Evolutionary conservation across 2,329 filamentous ascomycete genomes (phyloP).

Genomic region (Magnaporthiopsis rhizophila): DNA sequence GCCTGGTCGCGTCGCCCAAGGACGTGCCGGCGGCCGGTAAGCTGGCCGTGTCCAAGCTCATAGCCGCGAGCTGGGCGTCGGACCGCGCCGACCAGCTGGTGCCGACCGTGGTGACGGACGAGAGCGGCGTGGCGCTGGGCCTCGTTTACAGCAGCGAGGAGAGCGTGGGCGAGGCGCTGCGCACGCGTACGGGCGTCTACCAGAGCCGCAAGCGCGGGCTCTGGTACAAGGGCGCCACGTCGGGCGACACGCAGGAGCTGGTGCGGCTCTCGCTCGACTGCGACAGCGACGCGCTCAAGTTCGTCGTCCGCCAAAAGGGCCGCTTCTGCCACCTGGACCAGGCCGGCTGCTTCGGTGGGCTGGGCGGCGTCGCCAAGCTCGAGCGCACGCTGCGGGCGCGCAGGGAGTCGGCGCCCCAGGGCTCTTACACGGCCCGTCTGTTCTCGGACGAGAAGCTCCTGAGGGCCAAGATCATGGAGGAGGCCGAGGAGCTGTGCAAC

Average conservation of each 20-base stretch:
- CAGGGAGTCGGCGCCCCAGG: constrained; percentile 73
- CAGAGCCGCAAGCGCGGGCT: constrained; percentile 91
- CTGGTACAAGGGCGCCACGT: constrained; percentile 95
- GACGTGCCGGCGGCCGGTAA: constrained; percentile 43
- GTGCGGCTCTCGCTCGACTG: constrained; percentile 82
- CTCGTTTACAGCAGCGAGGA: constrained; percentile 91
- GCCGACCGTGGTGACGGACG: constrained; percentile 85
- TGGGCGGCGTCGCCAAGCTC: constrained; percentile 71
- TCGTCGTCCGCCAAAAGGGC: constrained; percentile 83
- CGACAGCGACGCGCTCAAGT: constrained; percentile 86
- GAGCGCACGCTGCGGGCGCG: constrained; percentile 80
- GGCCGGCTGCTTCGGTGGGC: constrained; percentile 84
- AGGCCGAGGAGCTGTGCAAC: constrained; percentile 87
- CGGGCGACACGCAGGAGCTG: constrained; percentile 87
- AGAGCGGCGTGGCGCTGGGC: constrained; percentile 74
- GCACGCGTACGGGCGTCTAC: constrained; percentile 75
- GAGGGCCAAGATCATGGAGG: constrained; percentile 94
- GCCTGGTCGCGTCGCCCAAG: constrained; percentile 57
- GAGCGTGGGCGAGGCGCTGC: constrained; percentile 79
- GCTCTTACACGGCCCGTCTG: constrained; percentile 87
- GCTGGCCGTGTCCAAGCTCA: constrained; percentile 60
- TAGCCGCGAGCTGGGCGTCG: constrained; percentile 68
- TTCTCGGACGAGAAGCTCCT: constrained; percentile 89
- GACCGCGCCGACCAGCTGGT: constrained; percentile 79
- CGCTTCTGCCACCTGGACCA: constrained; percentile 91